Evolutionary conservation across 2,329 filamentous ascomycete species (phyloP).

Genomic region (Colletotrichum navitas): DNA sequence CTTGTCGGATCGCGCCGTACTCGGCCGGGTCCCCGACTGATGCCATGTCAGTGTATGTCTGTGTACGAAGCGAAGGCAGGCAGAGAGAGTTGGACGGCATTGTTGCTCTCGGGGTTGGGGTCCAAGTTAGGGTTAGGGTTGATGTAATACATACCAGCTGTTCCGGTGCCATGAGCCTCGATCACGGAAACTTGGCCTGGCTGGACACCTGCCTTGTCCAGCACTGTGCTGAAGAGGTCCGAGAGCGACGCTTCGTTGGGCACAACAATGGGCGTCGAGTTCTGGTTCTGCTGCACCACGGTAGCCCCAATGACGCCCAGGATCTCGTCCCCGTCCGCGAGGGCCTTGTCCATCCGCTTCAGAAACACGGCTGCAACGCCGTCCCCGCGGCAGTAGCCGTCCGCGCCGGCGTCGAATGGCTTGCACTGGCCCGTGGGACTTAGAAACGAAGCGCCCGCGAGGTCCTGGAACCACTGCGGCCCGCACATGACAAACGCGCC

Average conservation of each 20-base stretch:
- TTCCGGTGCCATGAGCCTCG: constrained; percentile 62
- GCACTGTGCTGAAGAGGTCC: constrained; percentile 63
- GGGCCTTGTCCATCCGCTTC: constrained; percentile 56
- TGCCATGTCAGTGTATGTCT: too few species aligned
- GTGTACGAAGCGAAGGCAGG: too few species aligned
- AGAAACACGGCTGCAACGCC: constrained; percentile 59
- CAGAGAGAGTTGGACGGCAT: too few species aligned
- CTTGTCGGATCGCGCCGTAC: constrained; percentile 67
- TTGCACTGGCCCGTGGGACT: constrained; percentile 51
- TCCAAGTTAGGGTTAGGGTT: too few species aligned
- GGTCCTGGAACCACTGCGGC: constrained; percentile 42
- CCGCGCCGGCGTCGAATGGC: constrained; percentile 50
- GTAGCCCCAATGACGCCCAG: constrained; percentile 55
- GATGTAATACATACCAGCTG: constrained; percentile 38
- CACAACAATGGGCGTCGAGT: constrained; percentile 47
- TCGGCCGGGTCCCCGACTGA: constrained; percentile 54
- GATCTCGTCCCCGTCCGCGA: constrained; percentile 52
- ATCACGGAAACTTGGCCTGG: constrained; percentile 43
- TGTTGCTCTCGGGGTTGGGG: too few species aligned
- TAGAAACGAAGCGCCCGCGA: constrained; percentile 46
- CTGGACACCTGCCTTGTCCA: constrained; percentile 50
- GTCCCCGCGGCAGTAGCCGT: constrained; percentile 66
- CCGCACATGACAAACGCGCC: constrained; percentile 46
- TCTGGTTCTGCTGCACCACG: constrained; percentile 57
- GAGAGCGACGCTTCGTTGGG: constrained; percentile 42